Evolutionary conservation across 805 yeast species (phyloP).

Genomic region (Brettanomyces anomalus): DNA sequence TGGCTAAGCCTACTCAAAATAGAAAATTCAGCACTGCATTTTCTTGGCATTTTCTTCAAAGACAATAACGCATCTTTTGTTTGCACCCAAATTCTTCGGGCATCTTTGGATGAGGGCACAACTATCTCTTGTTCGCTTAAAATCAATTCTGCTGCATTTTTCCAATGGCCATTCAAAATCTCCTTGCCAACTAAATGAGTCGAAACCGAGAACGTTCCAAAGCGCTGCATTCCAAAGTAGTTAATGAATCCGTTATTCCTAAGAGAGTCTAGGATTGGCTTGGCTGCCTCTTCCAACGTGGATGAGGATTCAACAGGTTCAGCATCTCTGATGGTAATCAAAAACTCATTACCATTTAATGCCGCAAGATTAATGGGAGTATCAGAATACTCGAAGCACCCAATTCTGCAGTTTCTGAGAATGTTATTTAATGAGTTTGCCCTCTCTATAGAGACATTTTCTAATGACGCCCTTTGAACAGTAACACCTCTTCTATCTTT

Average conservation of each 20-base stretch:
- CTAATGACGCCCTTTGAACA: slow-evolving; percentile 68
- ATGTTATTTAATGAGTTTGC: slow-evolving; percentile 69
- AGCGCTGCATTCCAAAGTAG: slow-evolving; percentile 97
- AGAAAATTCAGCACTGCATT: slow-evolving; percentile 77
- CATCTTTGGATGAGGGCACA: slow-evolving; percentile 73
- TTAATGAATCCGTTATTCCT: slow-evolving; percentile 74
- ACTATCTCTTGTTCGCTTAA: slow-evolving; percentile 81
- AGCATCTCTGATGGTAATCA: slow-evolving; percentile 76
- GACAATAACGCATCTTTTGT: slow-evolving; percentile 60
- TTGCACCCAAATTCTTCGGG: slow-evolving; percentile 74
- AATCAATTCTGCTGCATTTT: slow-evolving; percentile 67
- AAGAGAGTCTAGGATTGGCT: slow-evolving; percentile 47
- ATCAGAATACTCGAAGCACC: slow-evolving; percentile 66
- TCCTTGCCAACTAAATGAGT: slow-evolving; percentile 80
- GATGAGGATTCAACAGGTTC: slow-evolving; percentile 25
- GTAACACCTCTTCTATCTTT: slow-evolving; percentile 96
- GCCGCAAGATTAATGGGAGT: slow-evolving; percentile 68
- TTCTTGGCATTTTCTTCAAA: slow-evolving; percentile 71
- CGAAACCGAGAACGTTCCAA: slow-evolving; percentile 91
- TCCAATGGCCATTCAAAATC: slow-evolving; percentile 67
- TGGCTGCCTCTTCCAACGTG: slow-evolving; percentile 37
- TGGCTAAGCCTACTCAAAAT: slow-evolving; percentile 53
- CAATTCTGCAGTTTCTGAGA: slow-evolving; percentile 68
- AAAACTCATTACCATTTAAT: slow-evolving; percentile 79
- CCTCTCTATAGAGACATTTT: slow-evolving; percentile 63